Evolutionary conservation across 179 eudicot species (phyloP).

Genomic region (Spinacia oleracea): DNA sequence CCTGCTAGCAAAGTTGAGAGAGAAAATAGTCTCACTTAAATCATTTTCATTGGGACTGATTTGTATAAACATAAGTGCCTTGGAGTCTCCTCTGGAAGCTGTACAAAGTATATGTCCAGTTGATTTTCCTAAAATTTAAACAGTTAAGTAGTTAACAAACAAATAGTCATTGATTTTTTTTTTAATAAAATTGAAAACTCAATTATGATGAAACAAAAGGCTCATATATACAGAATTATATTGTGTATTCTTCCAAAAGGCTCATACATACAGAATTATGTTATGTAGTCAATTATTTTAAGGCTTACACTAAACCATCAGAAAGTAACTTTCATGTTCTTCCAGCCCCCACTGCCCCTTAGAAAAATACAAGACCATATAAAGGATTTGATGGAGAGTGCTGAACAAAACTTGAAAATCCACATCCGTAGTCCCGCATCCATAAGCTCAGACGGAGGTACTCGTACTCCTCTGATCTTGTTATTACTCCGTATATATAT

Average conservation of each 20-base stretch:
- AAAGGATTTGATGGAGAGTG: background rate
- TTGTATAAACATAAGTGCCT: constrained; percentile 93
- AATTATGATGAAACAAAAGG: background rate
- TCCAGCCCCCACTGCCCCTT: background rate
- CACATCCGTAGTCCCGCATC: constrained; percentile 76
- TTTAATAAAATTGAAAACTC: background rate
- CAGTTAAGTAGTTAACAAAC: background rate
- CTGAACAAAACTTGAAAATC: constrained; percentile 72
- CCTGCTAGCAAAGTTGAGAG: constrained; percentile 89
- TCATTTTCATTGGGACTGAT: constrained; percentile 91
- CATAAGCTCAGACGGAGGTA: too few relatives aligned
- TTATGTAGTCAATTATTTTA: background rate
- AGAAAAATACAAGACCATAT: background rate
- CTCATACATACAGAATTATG: background rate
- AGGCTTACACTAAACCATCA: background rate
- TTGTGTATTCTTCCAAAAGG: too few relatives aligned
- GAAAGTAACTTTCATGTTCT: background rate
- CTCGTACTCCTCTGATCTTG: too few relatives aligned
- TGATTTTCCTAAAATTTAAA: background rate
- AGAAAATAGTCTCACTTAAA: constrained; percentile 84
- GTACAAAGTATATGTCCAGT: background rate
- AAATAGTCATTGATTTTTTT: background rate
- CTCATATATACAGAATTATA: too few relatives aligned
- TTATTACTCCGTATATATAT: too few relatives aligned
- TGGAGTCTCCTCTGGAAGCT: constrained; percentile 98